Percentiles rank a stretch among this genome's conserved stretches.
These are phyloP conservation scores for Komagataella pseudopastoris DNA, from an alignment of 805 yeast species.

Conservation along the genomic window DNA sequence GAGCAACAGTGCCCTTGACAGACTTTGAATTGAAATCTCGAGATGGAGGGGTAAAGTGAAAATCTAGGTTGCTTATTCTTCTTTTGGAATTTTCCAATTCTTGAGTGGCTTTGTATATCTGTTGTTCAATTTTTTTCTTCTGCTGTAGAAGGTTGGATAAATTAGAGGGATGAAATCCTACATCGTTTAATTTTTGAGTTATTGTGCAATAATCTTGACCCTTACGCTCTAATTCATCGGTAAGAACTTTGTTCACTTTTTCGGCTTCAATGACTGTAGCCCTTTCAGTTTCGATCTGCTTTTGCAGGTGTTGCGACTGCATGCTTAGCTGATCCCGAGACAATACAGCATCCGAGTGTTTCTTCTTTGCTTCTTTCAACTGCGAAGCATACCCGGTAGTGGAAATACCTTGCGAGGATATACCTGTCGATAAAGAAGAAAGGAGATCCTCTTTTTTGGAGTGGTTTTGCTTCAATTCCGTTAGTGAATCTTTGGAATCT, in stretches of 20 bases:
- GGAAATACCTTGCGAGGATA: conserved; percentile 68
- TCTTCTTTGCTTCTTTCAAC: conserved; percentile 46
- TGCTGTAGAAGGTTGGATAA: conserved; percentile 29
- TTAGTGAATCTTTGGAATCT: conserved; percentile 27
- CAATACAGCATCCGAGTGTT: conserved; percentile 38
- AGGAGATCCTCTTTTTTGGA: conserved; percentile 63
- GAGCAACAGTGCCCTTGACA: conserved; percentile 86
- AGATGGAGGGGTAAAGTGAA: conserved; percentile 53
- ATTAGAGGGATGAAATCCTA: conserved; percentile 44
- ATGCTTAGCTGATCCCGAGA: conserved; percentile 44
- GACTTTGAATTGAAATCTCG: conserved; percentile 43
- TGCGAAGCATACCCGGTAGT: conserved; percentile 73
- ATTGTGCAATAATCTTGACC: not conserved
- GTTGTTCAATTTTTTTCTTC: conserved; percentile 28
- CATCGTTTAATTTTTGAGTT: conserved; percentile 18
- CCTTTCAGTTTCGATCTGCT: conserved; percentile 35
- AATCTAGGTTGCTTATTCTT: conserved; percentile 61
- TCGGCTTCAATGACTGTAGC: conserved; percentile 27
- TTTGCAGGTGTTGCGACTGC: conserved; percentile 40
- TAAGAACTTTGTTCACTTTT: conserved; percentile 23
- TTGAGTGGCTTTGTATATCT: conserved; percentile 27
- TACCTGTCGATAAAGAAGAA: conserved; percentile 76
- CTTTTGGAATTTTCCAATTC: conserved; percentile 46
- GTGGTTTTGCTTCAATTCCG: conserved; percentile 29
- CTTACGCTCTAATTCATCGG: conserved; percentile 23